phyloP scores from a whole-genome alignment of 306 rosid genomes.

The Castanopsis chinensis region DNA sequence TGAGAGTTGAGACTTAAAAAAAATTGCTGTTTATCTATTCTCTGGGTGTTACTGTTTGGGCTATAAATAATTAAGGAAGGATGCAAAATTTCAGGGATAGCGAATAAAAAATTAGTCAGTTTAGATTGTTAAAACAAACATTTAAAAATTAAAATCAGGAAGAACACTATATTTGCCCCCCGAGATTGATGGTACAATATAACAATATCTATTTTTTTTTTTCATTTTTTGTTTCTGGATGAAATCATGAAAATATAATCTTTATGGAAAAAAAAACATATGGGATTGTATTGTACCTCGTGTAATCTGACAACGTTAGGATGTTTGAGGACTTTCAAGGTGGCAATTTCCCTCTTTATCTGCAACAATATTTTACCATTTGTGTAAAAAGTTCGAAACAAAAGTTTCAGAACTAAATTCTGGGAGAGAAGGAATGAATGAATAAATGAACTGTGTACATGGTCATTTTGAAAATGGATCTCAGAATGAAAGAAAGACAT shows the following conservation, averaged over 20 bases:
- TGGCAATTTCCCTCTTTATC: slow-evolving; percentile 87
- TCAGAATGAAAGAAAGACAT: background rate
- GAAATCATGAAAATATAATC: too few relatives aligned
- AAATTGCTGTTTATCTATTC: too few relatives aligned
- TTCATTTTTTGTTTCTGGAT: too few relatives aligned
- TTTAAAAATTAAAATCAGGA: background rate
- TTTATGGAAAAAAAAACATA: background rate
- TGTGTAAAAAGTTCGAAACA: background rate
- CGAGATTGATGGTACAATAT: too few relatives aligned
- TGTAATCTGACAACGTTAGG: slow-evolving; percentile 77
- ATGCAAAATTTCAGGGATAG: background rate
- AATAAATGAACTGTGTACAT: background rate
- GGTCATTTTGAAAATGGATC: background rate
- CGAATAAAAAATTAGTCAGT: background rate
- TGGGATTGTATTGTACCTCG: slow-evolving; percentile 46
- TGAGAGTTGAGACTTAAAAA: too few relatives aligned
- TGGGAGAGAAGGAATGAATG: background rate
- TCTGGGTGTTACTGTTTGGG: too few relatives aligned
- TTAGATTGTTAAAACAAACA: background rate
- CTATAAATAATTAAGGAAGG: background rate
- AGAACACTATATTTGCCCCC: background rate
- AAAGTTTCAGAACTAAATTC: background rate
- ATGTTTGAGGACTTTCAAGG: slow-evolving; percentile 84
- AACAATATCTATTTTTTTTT: too few relatives aligned
- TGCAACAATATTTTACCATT: slow-evolving; percentile 29